Percentiles rank a stretch among this genome's conserved stretches.
These are phyloP conservation scores for Nicotiana tomentosiformis DNA, from an alignment of 257 asterid species.

Conservation along the genomic window DNA sequence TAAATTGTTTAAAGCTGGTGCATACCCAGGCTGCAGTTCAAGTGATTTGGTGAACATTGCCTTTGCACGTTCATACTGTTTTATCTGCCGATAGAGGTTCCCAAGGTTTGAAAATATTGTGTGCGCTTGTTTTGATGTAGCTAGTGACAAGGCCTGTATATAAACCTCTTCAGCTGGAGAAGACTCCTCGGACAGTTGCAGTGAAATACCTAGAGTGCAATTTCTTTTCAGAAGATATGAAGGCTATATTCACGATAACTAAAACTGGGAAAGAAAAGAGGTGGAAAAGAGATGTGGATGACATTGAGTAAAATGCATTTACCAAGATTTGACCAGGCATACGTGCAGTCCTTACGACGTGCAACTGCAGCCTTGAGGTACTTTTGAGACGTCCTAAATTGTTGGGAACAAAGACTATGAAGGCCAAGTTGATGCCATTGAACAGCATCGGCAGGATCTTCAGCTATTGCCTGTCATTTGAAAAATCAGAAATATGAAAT, in stretches of 20 bases:
- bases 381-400: conserved; percentile 64
- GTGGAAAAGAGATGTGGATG: not conserved
- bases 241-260: not conserved
- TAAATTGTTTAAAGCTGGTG: conserved; percentile 93
- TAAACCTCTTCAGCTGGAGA: conserved; percentile 79
- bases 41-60: conserved; percentile 93
- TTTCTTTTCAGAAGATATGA: conserved; percentile 6
- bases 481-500: conserved; percentile 1
- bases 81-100: conserved; percentile 70
- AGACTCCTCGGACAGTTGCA: conserved; percentile 70
- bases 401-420: conserved; percentile 81
- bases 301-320: conserved; percentile 14
- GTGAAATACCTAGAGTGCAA: conserved; percentile 59
- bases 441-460: conserved; percentile 89
- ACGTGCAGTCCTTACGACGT: conserved; percentile 64
- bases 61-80: conserved; percentile 60
- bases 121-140: conserved; percentile 72
- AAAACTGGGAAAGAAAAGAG: not conserved
- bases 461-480: conserved; percentile 67
- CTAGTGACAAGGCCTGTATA: conserved; percentile 66
- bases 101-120: conserved; percentile 80
- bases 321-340: conserved; percentile 97
- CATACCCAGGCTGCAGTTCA: conserved; percentile 91
- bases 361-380: conserved; percentile 85
- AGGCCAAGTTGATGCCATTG: conserved; percentile 99